Evolutionary conservation across 805 yeast species (phyloP), one percentile per base, ranked within the genome.

Genomic region (Komagataella kurtzmanii): DNA sequence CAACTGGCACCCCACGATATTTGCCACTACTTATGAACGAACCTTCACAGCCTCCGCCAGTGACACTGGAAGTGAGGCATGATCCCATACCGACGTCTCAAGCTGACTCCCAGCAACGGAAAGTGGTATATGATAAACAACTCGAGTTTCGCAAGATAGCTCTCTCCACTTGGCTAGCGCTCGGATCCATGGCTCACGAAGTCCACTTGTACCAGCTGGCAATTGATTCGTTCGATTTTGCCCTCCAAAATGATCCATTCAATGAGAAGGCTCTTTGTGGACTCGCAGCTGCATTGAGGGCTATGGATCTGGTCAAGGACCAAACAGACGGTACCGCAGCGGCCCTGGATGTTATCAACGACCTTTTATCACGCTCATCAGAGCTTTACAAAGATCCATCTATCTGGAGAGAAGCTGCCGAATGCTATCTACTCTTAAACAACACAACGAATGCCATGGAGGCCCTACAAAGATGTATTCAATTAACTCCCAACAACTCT

Each of bases 361-460:
- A 66, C 24, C 62, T 75, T 3, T 62, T 75, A 48, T 69, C 66
- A 10, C 57, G 59, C 18, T 68, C 60, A 52, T 73, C 74, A 2
- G 62, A 63, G 1, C 59, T 79, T 19, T 60, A 67, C 30, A 66
- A 67, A 48, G 73, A 72, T 49, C 55, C 73, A 0, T 54, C 57
- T 5, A 56, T 79, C 3, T 74, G 76, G 68, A 71, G 67, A 49
- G 83, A 77, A 57, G 64, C 79, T 50, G 72, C 79, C 0, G 78
- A 76, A 53, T 73, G 80, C 51, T 79, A 79, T 56, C 57, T 75
- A 12, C 60, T 70, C 10, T 56, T 74, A 7, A 74, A 76, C 43
- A 68, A 75, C 53, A 67, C 66, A 47, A 80, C 77, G 46, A 78
- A 75, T 54, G 80, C 84, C 0, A 80, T 77, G 56, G 71, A 68